Evolutionary conservation across 2,329 filamentous ascomycete species (phyloP).

Genomic region (Pseudopyricularia javanii): DNA sequence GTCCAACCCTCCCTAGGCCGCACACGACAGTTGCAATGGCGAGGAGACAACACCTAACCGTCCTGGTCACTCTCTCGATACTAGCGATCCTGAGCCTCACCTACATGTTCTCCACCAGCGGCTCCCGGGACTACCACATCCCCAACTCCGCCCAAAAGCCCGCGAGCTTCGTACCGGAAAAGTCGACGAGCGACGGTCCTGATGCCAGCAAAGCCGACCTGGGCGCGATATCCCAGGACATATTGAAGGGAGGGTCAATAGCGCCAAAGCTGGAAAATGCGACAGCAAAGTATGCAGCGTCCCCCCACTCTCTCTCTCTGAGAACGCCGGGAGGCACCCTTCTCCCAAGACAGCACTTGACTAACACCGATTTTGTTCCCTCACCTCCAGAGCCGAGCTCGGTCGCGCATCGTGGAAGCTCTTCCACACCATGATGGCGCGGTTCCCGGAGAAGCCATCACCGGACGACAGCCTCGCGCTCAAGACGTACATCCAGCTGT

Average conservation of each 20-base stretch:
- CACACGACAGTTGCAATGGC: constrained; percentile 26
- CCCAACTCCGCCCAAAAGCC: constrained; percentile 2
- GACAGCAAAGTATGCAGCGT: constrained; percentile 52
- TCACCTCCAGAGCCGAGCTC: constrained; percentile 40
- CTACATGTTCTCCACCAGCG: constrained; percentile 37
- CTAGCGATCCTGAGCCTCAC: constrained; percentile 44
- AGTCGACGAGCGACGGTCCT: constrained; percentile 7
- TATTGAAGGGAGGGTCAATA: constrained; percentile 58
- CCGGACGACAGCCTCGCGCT: constrained; percentile 50
- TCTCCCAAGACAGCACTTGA: not conserved
- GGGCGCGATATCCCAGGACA: constrained; percentile 28
- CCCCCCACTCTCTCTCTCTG: not conserved
- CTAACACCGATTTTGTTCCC: not conserved
- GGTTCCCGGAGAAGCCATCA: constrained; percentile 54
- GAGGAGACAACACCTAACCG: constrained; percentile 37
- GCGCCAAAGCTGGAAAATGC: constrained; percentile 75
- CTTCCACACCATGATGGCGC: constrained; percentile 58
- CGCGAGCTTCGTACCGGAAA: not conserved
- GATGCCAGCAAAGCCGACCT: constrained; percentile 14
- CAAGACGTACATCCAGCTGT: constrained; percentile 52
- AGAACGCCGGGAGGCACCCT: not conserved
- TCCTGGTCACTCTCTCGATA: constrained; percentile 41
- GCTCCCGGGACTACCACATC: not conserved
- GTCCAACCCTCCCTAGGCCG: not conserved
- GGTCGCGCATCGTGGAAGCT: constrained; percentile 59